These are phyloP conservation scores for Plantago coronopus DNA, from an alignment of 305 asterid species.

Conservation along the genomic window DNA sequence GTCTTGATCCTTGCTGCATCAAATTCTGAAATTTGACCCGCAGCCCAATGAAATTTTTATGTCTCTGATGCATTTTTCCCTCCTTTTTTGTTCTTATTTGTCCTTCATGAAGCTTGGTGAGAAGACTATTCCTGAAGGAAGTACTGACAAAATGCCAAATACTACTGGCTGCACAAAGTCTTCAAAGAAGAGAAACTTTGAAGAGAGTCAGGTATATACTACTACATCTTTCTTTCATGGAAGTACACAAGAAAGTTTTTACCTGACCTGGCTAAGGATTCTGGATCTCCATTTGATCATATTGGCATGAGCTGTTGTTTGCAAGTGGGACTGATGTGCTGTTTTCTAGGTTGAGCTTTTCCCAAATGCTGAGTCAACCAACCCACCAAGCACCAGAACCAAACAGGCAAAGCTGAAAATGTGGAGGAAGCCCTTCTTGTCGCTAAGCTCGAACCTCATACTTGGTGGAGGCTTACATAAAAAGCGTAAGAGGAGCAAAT, in stretches of 20 bases:
- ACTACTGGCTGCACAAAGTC: constrained; percentile 2
- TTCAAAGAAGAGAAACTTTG: constrained; percentile 18
- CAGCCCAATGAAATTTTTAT: neutral
- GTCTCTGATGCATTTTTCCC: constrained; percentile 3
- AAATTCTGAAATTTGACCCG: no score
- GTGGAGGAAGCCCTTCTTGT: constrained; percentile 44
- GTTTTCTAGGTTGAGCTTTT: constrained; percentile 37
- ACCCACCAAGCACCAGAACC: constrained; percentile 22
- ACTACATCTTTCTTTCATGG: constrained; percentile 14
- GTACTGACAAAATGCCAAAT: constrained; percentile 22
- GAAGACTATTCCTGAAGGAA: constrained; percentile 16
- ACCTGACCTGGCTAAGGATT: neutral
- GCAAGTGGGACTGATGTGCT: constrained; percentile 4
- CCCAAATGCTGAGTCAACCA: constrained; percentile 20
- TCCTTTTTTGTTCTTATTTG: constrained; percentile 10
- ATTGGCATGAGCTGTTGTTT: neutral
- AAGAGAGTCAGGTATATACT: constrained; percentile 32
- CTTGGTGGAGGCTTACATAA: constrained; percentile 43
- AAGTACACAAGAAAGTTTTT: neutral
- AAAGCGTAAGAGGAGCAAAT: constrained; percentile 37
- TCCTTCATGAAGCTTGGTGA: constrained; percentile 19
- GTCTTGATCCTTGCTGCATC: no score
- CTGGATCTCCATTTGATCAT: neutral
- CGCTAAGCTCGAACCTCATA: constrained; percentile 58
- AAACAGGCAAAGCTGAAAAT: constrained; percentile 29